Conservation (phyloP, 2,329 filamentous ascomycete genomes). For the Chaetoscypha palmicola region DNA sequence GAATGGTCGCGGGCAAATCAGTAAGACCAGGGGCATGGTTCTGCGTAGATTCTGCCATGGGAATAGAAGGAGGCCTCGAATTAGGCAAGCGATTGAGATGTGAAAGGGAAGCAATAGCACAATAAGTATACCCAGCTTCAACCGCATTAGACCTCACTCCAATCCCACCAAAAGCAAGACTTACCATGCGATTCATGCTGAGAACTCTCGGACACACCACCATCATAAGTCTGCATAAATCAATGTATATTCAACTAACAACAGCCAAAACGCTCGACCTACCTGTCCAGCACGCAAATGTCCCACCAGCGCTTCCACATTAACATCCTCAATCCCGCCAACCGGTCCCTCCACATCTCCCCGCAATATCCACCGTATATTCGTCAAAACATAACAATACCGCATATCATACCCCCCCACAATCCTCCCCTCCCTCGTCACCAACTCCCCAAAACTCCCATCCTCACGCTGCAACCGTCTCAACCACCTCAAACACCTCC, state of each 20-base stretch:
- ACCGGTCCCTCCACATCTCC: conserved; percentile 47
- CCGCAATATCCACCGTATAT: conserved; percentile 74
- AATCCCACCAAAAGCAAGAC: not conserved
- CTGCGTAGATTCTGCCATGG: conserved; percentile 12
- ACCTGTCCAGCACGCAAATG: conserved; percentile 65
- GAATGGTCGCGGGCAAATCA: conserved; percentile 31
- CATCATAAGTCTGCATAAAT: conserved; percentile 28
- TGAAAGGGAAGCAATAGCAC: conserved; percentile 69
- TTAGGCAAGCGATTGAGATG: conserved; percentile 46
- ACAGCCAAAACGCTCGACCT: conserved; percentile 16
- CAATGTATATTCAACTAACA: conserved; percentile 7
- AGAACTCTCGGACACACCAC: conserved; percentile 29
- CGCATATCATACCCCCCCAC: conserved; percentile 78
- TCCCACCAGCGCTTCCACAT: conserved; percentile 60
- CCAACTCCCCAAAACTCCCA: conserved; percentile 84
- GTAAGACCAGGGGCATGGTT: conserved; percentile 31
- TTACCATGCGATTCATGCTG: conserved; percentile 31
- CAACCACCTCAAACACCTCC: conserved; percentile 67
- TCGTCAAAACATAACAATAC: conserved; percentile 79
- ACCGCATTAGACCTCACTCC: conserved; percentile 13
- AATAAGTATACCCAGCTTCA: conserved; percentile 83
- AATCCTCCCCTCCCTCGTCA: conserved; percentile 51
- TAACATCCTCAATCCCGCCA: conserved; percentile 59
- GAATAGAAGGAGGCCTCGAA: conserved; percentile 5
- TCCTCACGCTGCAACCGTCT: conserved; percentile 68